phyloP scores from a whole-genome alignment of 441 rosid genomes.

The Syzygium syzygioides region DNA sequence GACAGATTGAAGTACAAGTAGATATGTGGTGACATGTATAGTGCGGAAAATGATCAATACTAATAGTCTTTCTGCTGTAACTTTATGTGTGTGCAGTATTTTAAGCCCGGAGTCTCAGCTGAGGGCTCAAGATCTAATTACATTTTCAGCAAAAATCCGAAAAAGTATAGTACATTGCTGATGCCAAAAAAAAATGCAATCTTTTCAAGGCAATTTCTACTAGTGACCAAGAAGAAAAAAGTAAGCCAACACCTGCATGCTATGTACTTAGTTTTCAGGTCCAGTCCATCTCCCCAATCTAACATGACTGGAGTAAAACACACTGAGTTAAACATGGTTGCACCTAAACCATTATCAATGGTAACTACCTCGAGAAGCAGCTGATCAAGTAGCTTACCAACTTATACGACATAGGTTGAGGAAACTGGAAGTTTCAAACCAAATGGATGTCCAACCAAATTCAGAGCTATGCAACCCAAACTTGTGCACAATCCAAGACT shows the following conservation, averaged over 20 bases:
- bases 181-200: fast-evolving
- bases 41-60: not conserved
- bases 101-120: not conserved
- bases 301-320: not conserved
- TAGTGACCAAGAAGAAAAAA: not conserved
- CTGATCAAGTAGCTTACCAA: not conserved
- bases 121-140: not conserved
- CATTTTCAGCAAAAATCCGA: not conserved
- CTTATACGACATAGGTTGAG: not conserved
- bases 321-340: not conserved
- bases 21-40: not conserved
- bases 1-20: not conserved
- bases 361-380: not conserved
- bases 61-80: not conserved
- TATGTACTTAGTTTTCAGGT: not conserved
- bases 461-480: not conserved
- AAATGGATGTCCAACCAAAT: not conserved
- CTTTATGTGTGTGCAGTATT: not conserved
- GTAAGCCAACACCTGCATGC: not conserved
- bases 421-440: not conserved
- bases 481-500: not conserved
- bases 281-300: not conserved
- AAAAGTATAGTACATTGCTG: not conserved
- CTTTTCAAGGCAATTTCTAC: not conserved
- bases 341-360: not conserved